Evolutionary conservation across 164 flowering plant genomes (phyloP).

Genomic region (Nymphaea thermarum): DNA sequence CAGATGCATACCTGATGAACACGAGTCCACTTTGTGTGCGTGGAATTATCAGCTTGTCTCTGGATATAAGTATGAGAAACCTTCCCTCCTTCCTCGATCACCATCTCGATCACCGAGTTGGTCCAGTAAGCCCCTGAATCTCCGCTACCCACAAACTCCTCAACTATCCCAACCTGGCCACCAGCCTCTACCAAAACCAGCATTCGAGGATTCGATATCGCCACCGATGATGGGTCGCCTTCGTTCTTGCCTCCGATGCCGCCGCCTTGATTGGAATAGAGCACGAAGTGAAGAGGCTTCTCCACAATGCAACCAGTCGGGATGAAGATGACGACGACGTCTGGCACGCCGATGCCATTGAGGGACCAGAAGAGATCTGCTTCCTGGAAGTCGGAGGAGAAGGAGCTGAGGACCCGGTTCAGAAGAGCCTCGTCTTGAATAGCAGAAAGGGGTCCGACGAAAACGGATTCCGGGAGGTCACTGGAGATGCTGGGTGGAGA

Average conservation of each 20-base stretch:
- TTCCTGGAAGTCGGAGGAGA: constrained; percentile 17
- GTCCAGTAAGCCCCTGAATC: constrained; percentile 51
- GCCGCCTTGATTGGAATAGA: constrained; percentile 33
- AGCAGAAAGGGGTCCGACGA: constrained; percentile 30
- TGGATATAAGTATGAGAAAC: constrained; percentile 73
- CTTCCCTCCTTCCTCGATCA: constrained; percentile 52
- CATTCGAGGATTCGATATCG: constrained; percentile 76
- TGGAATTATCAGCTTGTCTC: constrained; percentile 47
- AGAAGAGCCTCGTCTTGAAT: constrained; percentile 11
- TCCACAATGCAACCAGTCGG: constrained; percentile 57
- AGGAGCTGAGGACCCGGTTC: constrained; percentile 20
- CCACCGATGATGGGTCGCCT: constrained; percentile 23
- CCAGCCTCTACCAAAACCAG: constrained; percentile 86
- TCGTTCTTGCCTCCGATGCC: constrained; percentile 14
- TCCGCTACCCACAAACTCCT: constrained; percentile 47
- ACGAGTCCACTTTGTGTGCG: constrained; percentile 82
- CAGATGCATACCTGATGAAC: constrained; percentile 48
- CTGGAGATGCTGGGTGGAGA: constrained; percentile 14
- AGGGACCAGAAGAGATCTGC: constrained; percentile 86
- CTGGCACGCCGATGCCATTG: constrained; percentile 85
- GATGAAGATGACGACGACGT: constrained; percentile 48
- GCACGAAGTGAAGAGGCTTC: constrained; percentile 37
- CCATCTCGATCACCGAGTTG: constrained; percentile 67
- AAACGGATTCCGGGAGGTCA: constrained; percentile 47
- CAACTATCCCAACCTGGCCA: constrained; percentile 66